A percentile compares a stretch with the other conserved stretches of the same genome.
These are phyloP conservation scores for Hypoxylon perforatum DNA, from an alignment of 495 filamentous ascomycete species.

Conservation along the genomic window DNA sequence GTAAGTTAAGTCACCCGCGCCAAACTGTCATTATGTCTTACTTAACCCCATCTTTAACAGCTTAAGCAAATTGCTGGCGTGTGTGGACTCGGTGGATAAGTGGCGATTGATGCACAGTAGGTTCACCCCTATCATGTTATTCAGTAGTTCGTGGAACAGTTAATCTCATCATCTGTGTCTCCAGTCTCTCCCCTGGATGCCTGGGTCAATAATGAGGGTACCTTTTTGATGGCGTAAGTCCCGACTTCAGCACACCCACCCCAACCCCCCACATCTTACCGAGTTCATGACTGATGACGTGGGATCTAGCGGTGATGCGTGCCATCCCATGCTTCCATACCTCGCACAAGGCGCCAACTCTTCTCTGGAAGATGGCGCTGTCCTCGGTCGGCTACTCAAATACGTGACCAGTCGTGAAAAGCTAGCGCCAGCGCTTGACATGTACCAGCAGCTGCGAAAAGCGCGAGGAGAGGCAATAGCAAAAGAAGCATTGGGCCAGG, in stretches of 20 bases:
- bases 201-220: slow-evolving; percentile 55
- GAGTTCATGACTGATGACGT: slow-evolving; percentile 9
- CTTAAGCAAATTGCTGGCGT: slow-evolving; percentile 56
- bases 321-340: slow-evolving; percentile 76
- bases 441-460: slow-evolving; percentile 73
- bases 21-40: not conserved
- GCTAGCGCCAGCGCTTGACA: slow-evolving; percentile 55
- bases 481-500: slow-evolving; percentile 50
- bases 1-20: slow-evolving; percentile 12
- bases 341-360: slow-evolving; percentile 70
- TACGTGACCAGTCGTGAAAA: slow-evolving; percentile 62
- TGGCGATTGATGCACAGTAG: slow-evolving; percentile 61
- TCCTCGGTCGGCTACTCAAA: slow-evolving; percentile 61
- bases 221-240: slow-evolving; percentile 53
- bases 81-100: slow-evolving; percentile 60
- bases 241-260: not conserved
- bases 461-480: slow-evolving; percentile 67
- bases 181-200: slow-evolving; percentile 42
- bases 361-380: slow-evolving; percentile 65
- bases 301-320: slow-evolving; percentile 62
- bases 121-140: not conserved
- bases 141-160: too few species aligned
- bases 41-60: not conserved
- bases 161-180: slow-evolving; percentile 13
- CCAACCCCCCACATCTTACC: not conserved